Percentiles rank a stretch among this genome's conserved stretches.
These are phyloP conservation scores for Cryphonectria japonica DNA, from an alignment of 2,329 filamentous ascomycete genomes.

Conservation along the genomic window DNA sequence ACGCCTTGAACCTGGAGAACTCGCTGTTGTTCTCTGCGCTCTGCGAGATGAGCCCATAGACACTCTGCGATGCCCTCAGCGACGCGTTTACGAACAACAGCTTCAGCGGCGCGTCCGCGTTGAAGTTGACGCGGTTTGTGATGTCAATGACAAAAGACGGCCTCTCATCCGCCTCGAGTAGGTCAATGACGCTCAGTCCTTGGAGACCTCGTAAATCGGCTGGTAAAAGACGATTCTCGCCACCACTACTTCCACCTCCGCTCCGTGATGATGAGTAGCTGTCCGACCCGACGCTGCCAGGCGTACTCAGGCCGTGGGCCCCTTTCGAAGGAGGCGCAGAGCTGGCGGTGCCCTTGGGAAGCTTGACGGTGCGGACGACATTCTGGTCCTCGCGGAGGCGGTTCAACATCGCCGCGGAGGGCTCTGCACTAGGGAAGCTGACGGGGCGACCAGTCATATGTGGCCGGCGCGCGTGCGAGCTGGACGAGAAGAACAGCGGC, in stretches of 20 bases:
- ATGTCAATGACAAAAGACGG: conserved; percentile 78
- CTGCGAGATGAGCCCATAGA: conserved; percentile 61
- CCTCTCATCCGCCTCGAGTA: conserved; percentile 76
- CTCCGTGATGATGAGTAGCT: conserved; percentile 54
- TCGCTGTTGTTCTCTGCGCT: conserved; percentile 51
- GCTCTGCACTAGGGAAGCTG: conserved; percentile 46
- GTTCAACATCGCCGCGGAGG: conserved; percentile 51
- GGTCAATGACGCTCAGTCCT: conserved; percentile 69
- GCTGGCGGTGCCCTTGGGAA: conserved; percentile 57
- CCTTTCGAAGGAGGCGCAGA: conserved; percentile 49
- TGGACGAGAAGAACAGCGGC: conserved; percentile 55
- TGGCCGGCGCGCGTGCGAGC: conserved; percentile 36
- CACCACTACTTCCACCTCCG: conserved; percentile 36
- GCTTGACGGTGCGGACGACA: conserved; percentile 56
- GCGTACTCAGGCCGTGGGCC: conserved; percentile 49
- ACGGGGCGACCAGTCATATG: conserved; percentile 43
- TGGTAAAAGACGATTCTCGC: conserved; percentile 50
- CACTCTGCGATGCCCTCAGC: conserved; percentile 58
- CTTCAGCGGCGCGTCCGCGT: conserved; percentile 57
- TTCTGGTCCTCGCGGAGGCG: conserved; percentile 50
- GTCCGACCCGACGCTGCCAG: conserved; percentile 57
- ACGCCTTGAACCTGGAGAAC: conserved; percentile 69
- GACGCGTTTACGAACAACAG: conserved; percentile 72
- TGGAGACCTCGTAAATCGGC: conserved; percentile 61
- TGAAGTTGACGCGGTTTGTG: conserved; percentile 58